Evolutionary conservation across 2,329 filamentous ascomycete species (phyloP), one percentile per base, ranked within the genome.

Genomic region (Escovopsis weberi): DNA sequence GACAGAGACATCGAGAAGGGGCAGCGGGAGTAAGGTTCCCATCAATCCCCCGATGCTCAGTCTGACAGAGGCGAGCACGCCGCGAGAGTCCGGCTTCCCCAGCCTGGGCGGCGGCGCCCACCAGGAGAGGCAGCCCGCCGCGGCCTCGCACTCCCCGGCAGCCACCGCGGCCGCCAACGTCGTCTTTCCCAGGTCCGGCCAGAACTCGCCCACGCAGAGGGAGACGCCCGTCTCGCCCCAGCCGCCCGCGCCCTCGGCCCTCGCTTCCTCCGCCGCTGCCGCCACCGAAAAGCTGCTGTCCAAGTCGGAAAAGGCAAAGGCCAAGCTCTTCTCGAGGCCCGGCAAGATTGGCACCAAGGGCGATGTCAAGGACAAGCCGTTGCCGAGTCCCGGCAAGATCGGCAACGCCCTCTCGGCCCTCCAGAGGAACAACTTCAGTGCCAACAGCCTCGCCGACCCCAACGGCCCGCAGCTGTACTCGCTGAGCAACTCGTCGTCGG

Each of bases 261-360:
- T 61, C 19, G 56, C 57, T 8, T 57, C 44, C 6, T 46, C 44
- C 9, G 26, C 55, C 12, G 68, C 62, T 28, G 59, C 59, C 10
- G 62, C 56, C 38, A 61, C 68, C 2, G 78, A 82, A 50, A 80
- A 82, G 58, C 70, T 72, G 19, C 53, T 58, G 35, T 35, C 45
- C 30, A 74, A 75, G 52, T 67, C 74, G 26, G 80, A 85, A 52
- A 84, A 85, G 47, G 77, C 78, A 47, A 87, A 86, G 62, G 82
- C 85, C 58, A 89, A 89, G 65, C 68, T 89, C 26, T 88, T 88
- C 56, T 85, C 80, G 6, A 74, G 84, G 40, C 82, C 82, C 1
- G 81, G 82, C 54, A 86, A 81, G 61, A 83, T 86, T 51, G 73
- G 75, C 40, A 76, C 78, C 44, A 85, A 82, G 56, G 72, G 76